phyloP scores from a whole-genome alignment of 331 rosid species.

The Quercus lobata region DNA sequence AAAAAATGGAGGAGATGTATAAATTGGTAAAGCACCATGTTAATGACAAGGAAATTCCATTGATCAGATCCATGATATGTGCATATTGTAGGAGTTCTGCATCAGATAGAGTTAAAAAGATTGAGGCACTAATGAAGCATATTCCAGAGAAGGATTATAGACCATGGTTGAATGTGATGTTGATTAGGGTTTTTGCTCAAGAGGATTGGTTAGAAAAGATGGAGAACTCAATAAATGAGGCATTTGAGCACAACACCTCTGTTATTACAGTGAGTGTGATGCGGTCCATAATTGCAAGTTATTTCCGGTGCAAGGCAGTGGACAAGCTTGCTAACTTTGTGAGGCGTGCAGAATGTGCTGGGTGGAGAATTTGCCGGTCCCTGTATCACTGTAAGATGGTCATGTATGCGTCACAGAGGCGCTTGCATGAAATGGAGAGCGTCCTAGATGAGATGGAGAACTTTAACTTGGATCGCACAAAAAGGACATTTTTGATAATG shows the following conservation, averaged over 20 bases:
- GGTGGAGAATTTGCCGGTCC: constrained; percentile 62
- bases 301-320: constrained; percentile 51
- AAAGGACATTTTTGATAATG: constrained; percentile 68
- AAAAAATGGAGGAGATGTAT: constrained; percentile 71
- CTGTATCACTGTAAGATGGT: constrained; percentile 71
- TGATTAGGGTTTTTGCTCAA: constrained; percentile 63
- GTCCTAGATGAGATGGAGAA: constrained; percentile 65
- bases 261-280: constrained; percentile 24
- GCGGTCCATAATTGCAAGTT: constrained; percentile 47
- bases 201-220: constrained; percentile 55
- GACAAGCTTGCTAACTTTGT: constrained; percentile 53
- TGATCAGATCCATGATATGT: constrained; percentile 67
- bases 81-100: constrained; percentile 71
- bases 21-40: constrained; percentile 39
- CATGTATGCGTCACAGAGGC: constrained; percentile 55
- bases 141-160: constrained; percentile 62
- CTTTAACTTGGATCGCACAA: constrained; percentile 25
- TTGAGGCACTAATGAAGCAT: constrained; percentile 43
- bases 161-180: constrained; percentile 71
- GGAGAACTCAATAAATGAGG: constrained; percentile 68
- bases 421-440: constrained; percentile 52
- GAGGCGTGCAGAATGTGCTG: constrained; percentile 53
- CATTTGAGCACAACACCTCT: constrained; percentile 53
- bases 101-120: constrained; percentile 40
- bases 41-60: constrained; percentile 22